Evolutionary conservation across 2,329 filamentous ascomycete genomes (phyloP).

Genomic region (Lecanicillium sp.): DNA sequence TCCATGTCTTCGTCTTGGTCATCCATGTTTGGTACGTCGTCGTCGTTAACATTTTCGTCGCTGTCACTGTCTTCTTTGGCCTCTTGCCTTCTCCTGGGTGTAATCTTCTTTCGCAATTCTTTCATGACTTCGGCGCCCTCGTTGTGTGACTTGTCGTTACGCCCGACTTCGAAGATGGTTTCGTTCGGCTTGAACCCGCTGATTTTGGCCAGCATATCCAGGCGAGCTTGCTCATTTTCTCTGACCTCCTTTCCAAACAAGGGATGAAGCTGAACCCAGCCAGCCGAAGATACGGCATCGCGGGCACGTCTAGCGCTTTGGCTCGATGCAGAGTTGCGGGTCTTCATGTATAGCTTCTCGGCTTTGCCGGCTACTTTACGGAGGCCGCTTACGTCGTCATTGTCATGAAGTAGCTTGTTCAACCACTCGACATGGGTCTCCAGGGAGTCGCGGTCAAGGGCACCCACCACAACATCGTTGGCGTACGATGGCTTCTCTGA

Average conservation of each 20-base stretch:
- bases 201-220: constrained; percentile 81
- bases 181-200: constrained; percentile 84
- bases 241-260: constrained; percentile 68
- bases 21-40: constrained; percentile 19
- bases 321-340: constrained; percentile 78
- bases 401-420: constrained; percentile 67
- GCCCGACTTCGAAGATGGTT: constrained; percentile 92
- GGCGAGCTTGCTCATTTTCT: constrained; percentile 60
- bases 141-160: constrained; percentile 54
- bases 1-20: constrained; percentile 21
- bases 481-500: constrained; percentile 60
- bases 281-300: constrained; percentile 60
- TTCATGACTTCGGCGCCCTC: constrained; percentile 72
- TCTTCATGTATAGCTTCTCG: constrained; percentile 86
- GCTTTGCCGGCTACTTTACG: constrained; percentile 73
- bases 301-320: constrained; percentile 87
- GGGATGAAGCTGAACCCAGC: constrained; percentile 68
- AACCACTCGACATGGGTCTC: constrained; percentile 76
- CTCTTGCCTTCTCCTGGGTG: constrained; percentile 39
- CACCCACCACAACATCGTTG: constrained; percentile 75
- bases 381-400: constrained; percentile 63
- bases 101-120: constrained; percentile 60
- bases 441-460: constrained; percentile 62
- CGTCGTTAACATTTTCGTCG: constrained; percentile 27
- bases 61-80: constrained; percentile 32